A percentile compares a stretch with the other conserved stretches of the same genome.
Evolutionary conservation across 331 rosid genomes (phyloP).

Genomic region (Malus hybrid): DNA sequence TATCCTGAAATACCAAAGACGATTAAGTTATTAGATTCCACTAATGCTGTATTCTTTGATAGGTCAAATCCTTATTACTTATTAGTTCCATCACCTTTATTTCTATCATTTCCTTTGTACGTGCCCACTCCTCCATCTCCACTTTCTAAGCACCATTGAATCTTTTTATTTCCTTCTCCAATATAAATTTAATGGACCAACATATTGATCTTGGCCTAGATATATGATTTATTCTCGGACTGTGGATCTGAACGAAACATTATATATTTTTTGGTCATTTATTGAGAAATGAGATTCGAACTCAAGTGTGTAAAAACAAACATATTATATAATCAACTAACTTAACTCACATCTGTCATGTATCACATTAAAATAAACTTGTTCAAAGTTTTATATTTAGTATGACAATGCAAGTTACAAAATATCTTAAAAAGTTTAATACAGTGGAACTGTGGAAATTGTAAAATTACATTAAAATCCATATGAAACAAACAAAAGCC

Average conservation of each 20-base stretch:
- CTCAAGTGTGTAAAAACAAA: fast-evolving
- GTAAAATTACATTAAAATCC: background rate
- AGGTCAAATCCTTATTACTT: background rate
- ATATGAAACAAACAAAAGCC: background rate
- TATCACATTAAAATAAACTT: too few species aligned
- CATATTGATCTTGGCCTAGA: too few species aligned
- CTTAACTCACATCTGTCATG: fast-evolving
- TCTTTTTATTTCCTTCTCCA: background rate
- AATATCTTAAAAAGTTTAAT: background rate
- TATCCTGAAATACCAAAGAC: background rate
- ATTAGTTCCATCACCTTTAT: background rate
- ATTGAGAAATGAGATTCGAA: too few species aligned
- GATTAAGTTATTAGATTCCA: background rate
- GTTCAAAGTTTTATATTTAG: too few species aligned
- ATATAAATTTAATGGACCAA: background rate
- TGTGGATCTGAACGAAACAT: too few species aligned
- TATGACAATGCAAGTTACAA: background rate
- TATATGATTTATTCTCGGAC: too few species aligned
- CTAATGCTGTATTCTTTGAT: background rate
- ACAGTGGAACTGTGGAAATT: background rate
- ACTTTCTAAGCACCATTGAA: background rate
- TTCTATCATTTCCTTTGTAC: background rate
- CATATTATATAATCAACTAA: too few species aligned
- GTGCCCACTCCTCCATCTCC: background rate
- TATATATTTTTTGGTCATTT: too few species aligned